Base-by-base conservation (phyloP, 2,329 filamentous ascomycete genomes). In the Aspergillus brunneoviolaceus region DNA sequence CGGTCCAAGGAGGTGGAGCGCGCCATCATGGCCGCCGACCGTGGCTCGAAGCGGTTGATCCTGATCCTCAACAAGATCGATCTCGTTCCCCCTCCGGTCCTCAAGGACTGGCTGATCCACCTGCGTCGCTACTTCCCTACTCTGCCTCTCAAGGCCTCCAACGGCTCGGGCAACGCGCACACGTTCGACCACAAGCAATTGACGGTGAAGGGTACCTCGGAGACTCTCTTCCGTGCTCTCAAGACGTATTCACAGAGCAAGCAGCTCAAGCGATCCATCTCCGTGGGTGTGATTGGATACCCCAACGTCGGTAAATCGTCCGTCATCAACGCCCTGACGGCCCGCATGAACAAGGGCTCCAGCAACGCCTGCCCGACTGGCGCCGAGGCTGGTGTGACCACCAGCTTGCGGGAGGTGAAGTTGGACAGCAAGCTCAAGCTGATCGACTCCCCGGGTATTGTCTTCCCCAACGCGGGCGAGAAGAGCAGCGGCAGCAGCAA, bases 251-350 rank as follows among this genome's bases (percentile, higher is more conserved):
- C 93, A 10, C 89, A 91, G 60, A 85, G 85, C 62, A 90, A 90
- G 69, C 89, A 96, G 74, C 81, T 97, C 67, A 96, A 96, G 83
- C 89, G 93, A 58, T 89, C 92, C 56, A 87, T 96, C 69, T 93
- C 91, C 21, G 93, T 97, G 62, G 93, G 93, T 65, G 91, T 97
- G 63, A 96, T 97, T 68, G 93, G 93, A 29, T 97, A 96, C 76
- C 93, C 93, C 69, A 97, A 97, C 74, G 93, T 96, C 61, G 93
- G 93, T 74, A 97, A 97, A 81, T 96, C 92, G 29, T 96, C 92
- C 54, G 92, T 97, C 70, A 96, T 97, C 83, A 97, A 97, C 76
- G 91, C 92, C 16, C 87, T 97, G 58, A 89, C 92, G 21, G 87
- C 90, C 42, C 86, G 91, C 42, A 81, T 96, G 67, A 87, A 85